A percentile compares a stretch with the other conserved stretches of the same genome.
Evolutionary conservation across 208 protist species (phyloP).

Genomic region (Leishmania amazonensis): DNA sequence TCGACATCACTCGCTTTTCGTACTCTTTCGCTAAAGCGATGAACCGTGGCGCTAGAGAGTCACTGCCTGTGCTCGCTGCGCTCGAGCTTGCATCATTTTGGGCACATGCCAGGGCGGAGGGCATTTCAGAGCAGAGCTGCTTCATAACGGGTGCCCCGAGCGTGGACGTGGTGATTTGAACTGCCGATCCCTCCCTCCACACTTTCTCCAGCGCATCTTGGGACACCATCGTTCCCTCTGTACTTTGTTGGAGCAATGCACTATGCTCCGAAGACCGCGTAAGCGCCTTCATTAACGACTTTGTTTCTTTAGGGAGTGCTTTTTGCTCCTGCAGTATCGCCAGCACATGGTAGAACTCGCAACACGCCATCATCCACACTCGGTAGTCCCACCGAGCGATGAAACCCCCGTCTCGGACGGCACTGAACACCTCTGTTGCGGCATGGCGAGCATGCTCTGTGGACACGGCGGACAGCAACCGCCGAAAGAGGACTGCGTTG

Average conservation of each 20-base stretch:
- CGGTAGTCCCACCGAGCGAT: conserved; percentile 46
- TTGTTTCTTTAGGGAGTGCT: conserved; percentile 28
- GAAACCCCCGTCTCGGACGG: conserved; percentile 9
- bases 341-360: conserved; percentile 64
- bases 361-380: conserved; percentile 58
- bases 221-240: background rate
- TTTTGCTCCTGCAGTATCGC: conserved; percentile 48
- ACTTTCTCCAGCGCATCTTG: background rate
- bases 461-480: conserved; percentile 16
- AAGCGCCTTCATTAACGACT: conserved; percentile 31
- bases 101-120: background rate
- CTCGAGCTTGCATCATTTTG: background rate
- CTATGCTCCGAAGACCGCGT: conserved; percentile 3
- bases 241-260: background rate
- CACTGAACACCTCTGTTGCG: conserved; percentile 8
- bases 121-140: conserved; percentile 22
- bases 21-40: conserved; percentile 22
- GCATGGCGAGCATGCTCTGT: conserved; percentile 17
- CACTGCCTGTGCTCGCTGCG: background rate
- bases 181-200: conserved; percentile 19
- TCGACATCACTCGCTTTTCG: conserved; percentile 11
- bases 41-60: conserved; percentile 4
- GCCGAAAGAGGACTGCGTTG: conserved; percentile 14
- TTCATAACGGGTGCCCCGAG: conserved; percentile 13
- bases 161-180: conserved; percentile 9